phyloP scores from a whole-genome alignment of 176 grass and related monocot genomes.

The Musa schizocarpa region DNA sequence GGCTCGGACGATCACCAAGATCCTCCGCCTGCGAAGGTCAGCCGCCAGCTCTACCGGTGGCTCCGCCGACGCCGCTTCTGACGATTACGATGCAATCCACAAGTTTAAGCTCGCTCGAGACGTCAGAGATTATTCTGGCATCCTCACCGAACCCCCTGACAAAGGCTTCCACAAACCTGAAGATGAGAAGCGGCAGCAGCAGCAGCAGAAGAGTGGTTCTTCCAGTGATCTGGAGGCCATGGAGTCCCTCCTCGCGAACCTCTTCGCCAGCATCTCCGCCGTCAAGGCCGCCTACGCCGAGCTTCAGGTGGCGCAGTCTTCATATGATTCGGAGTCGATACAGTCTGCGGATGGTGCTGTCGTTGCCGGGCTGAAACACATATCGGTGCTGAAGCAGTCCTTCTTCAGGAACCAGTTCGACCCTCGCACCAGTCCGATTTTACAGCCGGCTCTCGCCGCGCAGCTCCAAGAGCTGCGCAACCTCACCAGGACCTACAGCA shows the following conservation, averaged over 20 bases:
- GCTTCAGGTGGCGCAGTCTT: conserved; percentile 10
- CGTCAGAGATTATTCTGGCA: neutral
- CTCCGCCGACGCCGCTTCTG: neutral
- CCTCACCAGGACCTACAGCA: conserved; percentile 45
- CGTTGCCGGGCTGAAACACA: conserved; percentile 1
- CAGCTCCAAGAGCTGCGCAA: conserved; percentile 9
- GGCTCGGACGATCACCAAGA: conserved; percentile 8
- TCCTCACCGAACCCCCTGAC: neutral
- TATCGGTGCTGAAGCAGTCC: conserved; percentile 8
- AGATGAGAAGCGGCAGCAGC: neutral
- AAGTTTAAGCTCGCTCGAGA: neutral
- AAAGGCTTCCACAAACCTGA: neutral
- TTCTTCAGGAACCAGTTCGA: conserved; percentile 8
- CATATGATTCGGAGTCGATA: neutral
- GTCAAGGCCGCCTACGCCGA: conserved; percentile 11
- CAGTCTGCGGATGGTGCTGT: neutral
- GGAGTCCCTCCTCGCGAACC: conserved; percentile 6
- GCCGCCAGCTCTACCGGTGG: neutral
- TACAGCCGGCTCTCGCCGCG: neutral
- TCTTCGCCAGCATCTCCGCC: conserved; percentile 14
- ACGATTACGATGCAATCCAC: neutral
- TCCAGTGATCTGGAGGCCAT: neutral
- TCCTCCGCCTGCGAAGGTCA: conserved; percentile 4
- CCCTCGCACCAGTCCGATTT: neutral
- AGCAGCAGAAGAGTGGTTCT: neutral